Conservation (phyloP, 176 grass and related monocot genomes). For the Zizania latifolia region DNA sequence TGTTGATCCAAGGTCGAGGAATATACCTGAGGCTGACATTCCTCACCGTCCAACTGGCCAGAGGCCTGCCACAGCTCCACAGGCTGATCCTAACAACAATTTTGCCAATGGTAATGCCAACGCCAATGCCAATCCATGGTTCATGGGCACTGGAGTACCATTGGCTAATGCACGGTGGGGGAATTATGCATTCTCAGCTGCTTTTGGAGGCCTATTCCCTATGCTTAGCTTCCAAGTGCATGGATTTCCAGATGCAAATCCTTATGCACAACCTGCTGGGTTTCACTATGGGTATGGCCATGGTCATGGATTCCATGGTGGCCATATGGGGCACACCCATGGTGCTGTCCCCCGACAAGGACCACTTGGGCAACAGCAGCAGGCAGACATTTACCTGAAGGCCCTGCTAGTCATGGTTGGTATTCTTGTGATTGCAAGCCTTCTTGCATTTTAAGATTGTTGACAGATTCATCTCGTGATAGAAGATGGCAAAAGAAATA, state of each 20-base stretch:
- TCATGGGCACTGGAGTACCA: conserved; percentile 41
- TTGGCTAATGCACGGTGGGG: conserved; percentile 49
- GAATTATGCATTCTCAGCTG: conserved; percentile 74
- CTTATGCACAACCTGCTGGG: conserved; percentile 57
- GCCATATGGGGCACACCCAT: conserved; percentile 42
- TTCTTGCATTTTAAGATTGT: conserved; percentile 48
- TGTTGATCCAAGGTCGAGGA: conserved; percentile 71
- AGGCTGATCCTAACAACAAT: conserved; percentile 50
- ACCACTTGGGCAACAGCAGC: conserved; percentile 58
- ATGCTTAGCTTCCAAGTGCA: conserved; percentile 89
- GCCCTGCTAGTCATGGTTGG: conserved; percentile 57
- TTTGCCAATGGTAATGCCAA: conserved; percentile 19
- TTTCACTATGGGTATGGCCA: conserved; percentile 78
- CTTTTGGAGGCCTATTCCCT: conserved; percentile 76
- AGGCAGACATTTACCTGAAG: conserved; percentile 76
- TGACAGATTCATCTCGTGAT: background rate
- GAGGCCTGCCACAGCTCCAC: conserved; percentile 68
- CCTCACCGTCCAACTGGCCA: conserved; percentile 76
- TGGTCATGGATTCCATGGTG: conserved; percentile 65
- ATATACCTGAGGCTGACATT: conserved; percentile 60
- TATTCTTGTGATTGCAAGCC: conserved; percentile 67
- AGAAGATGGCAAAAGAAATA: background rate
- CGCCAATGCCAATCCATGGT: conserved; percentile 58
- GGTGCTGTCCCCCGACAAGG: conserved; percentile 39
- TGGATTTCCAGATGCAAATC: conserved; percentile 56